Base-by-base conservation (phyloP, 352 stramenopile genomes). In the Ophiocytium majus region DNA sequence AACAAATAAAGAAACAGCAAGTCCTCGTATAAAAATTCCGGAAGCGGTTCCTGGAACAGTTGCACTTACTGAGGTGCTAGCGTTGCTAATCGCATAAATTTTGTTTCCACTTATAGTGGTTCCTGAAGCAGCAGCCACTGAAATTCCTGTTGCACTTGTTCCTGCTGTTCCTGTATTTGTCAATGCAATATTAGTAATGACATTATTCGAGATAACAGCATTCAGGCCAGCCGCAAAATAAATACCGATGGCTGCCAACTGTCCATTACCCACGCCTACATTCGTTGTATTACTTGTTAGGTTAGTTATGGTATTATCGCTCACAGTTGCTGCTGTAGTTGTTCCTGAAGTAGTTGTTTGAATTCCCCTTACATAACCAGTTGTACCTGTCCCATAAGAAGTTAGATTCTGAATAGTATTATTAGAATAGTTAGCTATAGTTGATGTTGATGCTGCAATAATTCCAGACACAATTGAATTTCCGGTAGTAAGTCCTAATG, bases 141-240 rank as follows among this genome's bases (percentile, higher is more conserved):
- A 71, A 23, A 71, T 71, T 23, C 57, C 57, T 71, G 57, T 28
- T 23, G 57, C 57, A 71, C 28, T 23, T 23, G 19, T 71, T 71
- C 19, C 57, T 28, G 57, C 28, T 71, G 28, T 23, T 23, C 19
- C 57, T 23, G 23, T 71, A 23, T 28, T 28, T 71, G 57, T 28
- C 23, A 23, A 71, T 23, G 57, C 23, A 28, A 71, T 71, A 28
- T 71, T 71, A 23, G 57, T 71, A 28, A 71, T 71, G 57, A 28
- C 28, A 71, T 71, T 71, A 28, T 28, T 71, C 28, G 57, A 23
- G 57, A 71, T 71, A 71, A 71, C 57, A 71, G 23, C 28, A 71
- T 71, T 71, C 23, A 23, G 23, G 28, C 57, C 57, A 71, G 28
- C 57, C 23, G 19, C 57, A 23, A 28, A 28, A 71, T 23, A 23